Base-by-base conservation (phyloP, 1,284 basidiomycete species). In the Heterobasidion irregulare region DNA sequence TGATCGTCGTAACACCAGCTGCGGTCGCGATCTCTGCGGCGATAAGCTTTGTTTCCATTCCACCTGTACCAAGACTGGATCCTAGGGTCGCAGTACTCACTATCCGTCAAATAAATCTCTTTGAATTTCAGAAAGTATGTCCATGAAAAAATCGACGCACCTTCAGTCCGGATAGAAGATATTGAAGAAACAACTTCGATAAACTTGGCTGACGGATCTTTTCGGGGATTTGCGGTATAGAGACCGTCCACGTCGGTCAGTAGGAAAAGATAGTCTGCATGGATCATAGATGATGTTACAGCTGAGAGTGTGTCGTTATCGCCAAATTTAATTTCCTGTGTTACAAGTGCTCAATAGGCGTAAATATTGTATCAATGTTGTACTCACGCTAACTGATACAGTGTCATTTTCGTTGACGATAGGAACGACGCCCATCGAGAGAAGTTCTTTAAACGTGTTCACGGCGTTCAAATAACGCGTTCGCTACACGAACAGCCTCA, bases 31-130 rank as follows among this genome's bases (percentile, higher is more conserved):
- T 91, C 67, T 99, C 97, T 0, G 97, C 96, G 1, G 96, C 96
- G 59, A 99, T 97, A 58, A 99, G 83, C 68, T 99, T 99, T 6
- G 97, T 99, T 72, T 97, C 94, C 97, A 99, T 99, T 6, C 97
- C 97, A 1, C 96, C 97, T 2, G 97, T 99, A 0, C 96, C 97
- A 10, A 99, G 80, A 59, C 82, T 92, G 0, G 93, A 95, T 0
- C 96, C 97, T 6, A 96, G 77, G 0, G 94, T 98, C 2, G 84
- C 83, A 0, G 94, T 97, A 63, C 89, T 92, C 2, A 98, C 95
- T 94, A 64, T 15, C 18, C 46, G 46, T 47, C 16, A 44, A 13
- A 16, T 3, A 13, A 6, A 13, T 4, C 26, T 54, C 47, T 48
- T 52, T 38, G 38, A 52, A 26, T 32, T 51, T 35, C 9, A 35